phyloP scores from a whole-genome alignment of 768 basidiomycete species.

The Chalciporus sphaerocephalus region DNA sequence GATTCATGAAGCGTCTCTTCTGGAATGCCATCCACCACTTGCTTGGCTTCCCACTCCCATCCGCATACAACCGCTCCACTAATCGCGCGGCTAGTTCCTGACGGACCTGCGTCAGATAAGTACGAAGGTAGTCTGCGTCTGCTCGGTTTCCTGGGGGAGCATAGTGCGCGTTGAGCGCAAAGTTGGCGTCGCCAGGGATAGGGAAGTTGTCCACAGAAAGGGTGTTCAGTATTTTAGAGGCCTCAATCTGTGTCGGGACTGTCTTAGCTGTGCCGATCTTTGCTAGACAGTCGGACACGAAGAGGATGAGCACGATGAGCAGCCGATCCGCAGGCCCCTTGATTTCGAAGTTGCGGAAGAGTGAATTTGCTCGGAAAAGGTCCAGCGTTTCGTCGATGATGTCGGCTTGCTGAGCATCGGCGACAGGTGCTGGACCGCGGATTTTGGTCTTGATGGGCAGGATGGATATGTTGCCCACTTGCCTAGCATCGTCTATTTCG shows the following conservation, averaged over 20 bases:
- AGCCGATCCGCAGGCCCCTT: slow-evolving; percentile 95
- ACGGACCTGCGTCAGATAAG: slow-evolving; percentile 88
- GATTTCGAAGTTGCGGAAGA: slow-evolving; percentile 99
- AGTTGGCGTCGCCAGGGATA: slow-evolving; percentile 93
- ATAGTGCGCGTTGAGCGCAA: slow-evolving; percentile 90
- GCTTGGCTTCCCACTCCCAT: slow-evolving; percentile 90
- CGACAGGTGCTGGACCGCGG: slow-evolving; percentile 85
- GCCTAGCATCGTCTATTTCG: slow-evolving; percentile 73
- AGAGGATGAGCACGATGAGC: slow-evolving; percentile 95
- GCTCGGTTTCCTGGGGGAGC: slow-evolving; percentile 68
- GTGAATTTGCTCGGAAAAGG: slow-evolving; percentile 96
- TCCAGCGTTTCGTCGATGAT: slow-evolving; percentile 95
- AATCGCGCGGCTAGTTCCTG: slow-evolving; percentile 88
- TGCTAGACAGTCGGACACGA: slow-evolving; percentile 93
- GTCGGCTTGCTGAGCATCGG: slow-evolving; percentile 74
- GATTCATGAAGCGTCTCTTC: slow-evolving; percentile 94
- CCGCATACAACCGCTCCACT: slow-evolving; percentile 85
- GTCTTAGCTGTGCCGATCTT: slow-evolving; percentile 76
- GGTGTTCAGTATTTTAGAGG: slow-evolving; percentile 82
- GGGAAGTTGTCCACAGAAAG: slow-evolving; percentile 91
- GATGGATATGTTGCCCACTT: slow-evolving; percentile 86
- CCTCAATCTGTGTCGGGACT: slow-evolving; percentile 74
- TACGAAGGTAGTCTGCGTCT: slow-evolving; percentile 88
- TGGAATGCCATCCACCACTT: slow-evolving; percentile 99
- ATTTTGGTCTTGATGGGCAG: slow-evolving; percentile 89